phyloP scores from a whole-genome alignment of 129 eudicot species.

The Dittrichia graveolens region DNA sequence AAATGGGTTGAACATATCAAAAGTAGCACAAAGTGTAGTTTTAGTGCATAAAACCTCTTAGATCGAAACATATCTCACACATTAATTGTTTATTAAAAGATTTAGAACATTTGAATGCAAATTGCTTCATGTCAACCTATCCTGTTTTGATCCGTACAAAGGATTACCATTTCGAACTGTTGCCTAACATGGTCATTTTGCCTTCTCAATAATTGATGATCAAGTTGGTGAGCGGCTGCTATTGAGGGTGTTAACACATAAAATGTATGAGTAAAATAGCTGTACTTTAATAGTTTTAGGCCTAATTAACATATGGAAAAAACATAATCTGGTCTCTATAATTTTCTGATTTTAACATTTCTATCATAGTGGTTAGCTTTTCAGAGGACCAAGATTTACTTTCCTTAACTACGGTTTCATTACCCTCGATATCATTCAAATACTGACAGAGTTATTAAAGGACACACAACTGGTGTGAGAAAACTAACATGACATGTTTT shows the following conservation, averaged over 20 bases:
- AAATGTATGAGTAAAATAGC: not conserved
- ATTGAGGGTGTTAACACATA: not conserved
- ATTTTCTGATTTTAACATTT: not conserved
- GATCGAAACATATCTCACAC: not conserved
- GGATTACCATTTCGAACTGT: not conserved
- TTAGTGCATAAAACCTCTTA: conserved; percentile 2
- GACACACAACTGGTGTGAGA: conserved; percentile 19
- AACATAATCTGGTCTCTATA: not conserved
- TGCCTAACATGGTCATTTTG: too few species aligned
- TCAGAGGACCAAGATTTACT: not conserved
- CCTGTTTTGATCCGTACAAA: not conserved
- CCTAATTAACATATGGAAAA: conserved; percentile 1
- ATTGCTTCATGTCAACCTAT: not conserved
- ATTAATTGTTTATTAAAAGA: not conserved
- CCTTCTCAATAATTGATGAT: not conserved
- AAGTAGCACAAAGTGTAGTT: not conserved
- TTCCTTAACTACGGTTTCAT: conserved; percentile 5
- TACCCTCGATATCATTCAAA: conserved; percentile 1
- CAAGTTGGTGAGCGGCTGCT: not conserved
- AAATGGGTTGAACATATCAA: not conserved
- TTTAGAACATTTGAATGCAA: not conserved
- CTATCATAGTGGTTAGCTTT: not conserved
- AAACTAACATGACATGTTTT: conserved; percentile 4
- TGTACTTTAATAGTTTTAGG: not conserved
- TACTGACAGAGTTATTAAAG: not conserved